phyloP scores from a whole-genome alignment of 176 grass and related monocot genomes.

The Oropetium thomaeum region DNA sequence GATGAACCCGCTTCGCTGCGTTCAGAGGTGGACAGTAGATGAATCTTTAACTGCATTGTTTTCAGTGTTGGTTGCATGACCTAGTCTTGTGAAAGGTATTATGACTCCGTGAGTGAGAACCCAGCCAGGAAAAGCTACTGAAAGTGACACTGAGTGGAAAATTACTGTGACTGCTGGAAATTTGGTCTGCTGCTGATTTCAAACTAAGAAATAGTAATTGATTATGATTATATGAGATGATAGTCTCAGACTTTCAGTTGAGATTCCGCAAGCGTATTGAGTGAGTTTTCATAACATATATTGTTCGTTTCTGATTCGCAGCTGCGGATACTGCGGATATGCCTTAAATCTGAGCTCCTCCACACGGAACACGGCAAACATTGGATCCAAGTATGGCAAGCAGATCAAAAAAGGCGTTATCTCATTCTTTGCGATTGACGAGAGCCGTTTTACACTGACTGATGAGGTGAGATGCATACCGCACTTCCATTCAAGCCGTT shows the following conservation, averaged over 20 bases:
- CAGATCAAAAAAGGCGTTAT: conserved; percentile 66
- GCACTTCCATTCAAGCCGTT: conserved; percentile 47
- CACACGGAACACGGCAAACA: conserved; percentile 50
- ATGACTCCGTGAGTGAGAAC: background rate
- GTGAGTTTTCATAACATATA: background rate
- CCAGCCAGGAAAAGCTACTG: background rate
- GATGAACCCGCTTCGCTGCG: background rate
- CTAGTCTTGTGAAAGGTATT: background rate
- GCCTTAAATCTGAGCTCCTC: conserved; percentile 74
- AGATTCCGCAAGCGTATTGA: background rate
- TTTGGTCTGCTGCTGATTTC: background rate
- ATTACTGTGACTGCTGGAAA: background rate
- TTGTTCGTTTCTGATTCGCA: conserved; percentile 2
- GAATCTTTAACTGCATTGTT: background rate
- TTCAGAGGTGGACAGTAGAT: background rate
- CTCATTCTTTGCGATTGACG: conserved; percentile 48
- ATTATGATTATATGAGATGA: background rate
- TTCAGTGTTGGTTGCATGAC: background rate
- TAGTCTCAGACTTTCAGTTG: background rate
- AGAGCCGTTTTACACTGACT: conserved; percentile 53
- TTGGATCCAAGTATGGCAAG: conserved; percentile 67
- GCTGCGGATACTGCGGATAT: conserved; percentile 63
- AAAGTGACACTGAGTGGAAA: background rate
- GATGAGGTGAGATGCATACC: conserved; percentile 63
- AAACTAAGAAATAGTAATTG: background rate